A percentile compares a stretch with the other conserved stretches of the same genome.
These are phyloP conservation scores for Lasiodiplodia sp. DNA, from an alignment of 2,329 filamentous ascomycete species.

Conservation along the genomic window DNA sequence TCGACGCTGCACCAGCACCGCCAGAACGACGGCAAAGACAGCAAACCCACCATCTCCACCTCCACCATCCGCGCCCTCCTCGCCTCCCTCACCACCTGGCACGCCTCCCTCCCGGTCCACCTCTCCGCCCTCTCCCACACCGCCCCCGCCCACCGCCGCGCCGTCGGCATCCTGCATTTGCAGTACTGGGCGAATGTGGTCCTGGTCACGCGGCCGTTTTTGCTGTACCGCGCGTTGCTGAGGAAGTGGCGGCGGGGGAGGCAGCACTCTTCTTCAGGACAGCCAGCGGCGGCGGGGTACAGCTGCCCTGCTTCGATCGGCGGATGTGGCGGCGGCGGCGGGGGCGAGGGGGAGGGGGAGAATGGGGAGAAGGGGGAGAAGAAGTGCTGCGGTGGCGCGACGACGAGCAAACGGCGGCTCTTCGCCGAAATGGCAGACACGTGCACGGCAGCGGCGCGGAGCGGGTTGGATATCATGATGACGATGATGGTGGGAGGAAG, in stretches of 20 bases:
- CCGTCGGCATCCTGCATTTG: constrained; percentile 44
- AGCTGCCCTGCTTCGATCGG: no score
- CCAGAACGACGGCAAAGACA: constrained; percentile 27
- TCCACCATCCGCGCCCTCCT: constrained; percentile 44
- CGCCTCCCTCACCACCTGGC: constrained; percentile 44
- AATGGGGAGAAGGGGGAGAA: constrained; percentile 41
- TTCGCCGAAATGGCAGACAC: constrained; percentile 11
- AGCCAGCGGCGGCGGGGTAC: no score
- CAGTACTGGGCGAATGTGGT: constrained; percentile 47
- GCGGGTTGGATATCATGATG: constrained; percentile 39
- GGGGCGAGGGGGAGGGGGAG: constrained; percentile 32
- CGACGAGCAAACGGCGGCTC: constrained; percentile 27
- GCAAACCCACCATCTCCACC: constrained; percentile 41
- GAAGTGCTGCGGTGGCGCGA: constrained; percentile 37
- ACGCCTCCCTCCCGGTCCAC: constrained; percentile 42
- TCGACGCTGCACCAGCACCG: constrained; percentile 40
- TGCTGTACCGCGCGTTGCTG: constrained; percentile 43
- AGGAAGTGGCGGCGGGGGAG: constrained; percentile 32
- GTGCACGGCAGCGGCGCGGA: constrained; percentile 33
- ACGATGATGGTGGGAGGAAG: constrained; percentile 35
- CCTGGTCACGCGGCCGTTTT: constrained; percentile 44
- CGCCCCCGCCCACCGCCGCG: constrained; percentile 44
- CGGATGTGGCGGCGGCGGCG: background rate
- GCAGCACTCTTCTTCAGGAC: no score
- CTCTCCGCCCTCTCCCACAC: constrained; percentile 41